Evolutionary conservation across 257 asterid genomes (phyloP).

Genomic region (Jacaranda mimosifolia): DNA sequence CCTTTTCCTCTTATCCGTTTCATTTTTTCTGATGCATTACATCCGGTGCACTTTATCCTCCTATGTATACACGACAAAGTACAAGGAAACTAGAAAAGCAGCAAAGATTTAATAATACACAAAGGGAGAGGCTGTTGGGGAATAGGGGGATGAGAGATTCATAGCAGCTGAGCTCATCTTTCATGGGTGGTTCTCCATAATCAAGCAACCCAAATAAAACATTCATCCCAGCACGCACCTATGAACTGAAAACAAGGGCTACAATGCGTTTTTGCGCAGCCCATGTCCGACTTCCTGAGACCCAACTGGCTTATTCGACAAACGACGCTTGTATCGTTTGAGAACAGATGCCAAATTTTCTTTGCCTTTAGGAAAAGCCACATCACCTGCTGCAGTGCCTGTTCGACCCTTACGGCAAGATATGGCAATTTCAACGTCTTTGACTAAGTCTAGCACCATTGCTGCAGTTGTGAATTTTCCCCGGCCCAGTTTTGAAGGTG

Average conservation of each 20-base stretch:
- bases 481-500: slow-evolving; percentile 49
- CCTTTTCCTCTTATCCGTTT: slow-evolving; percentile 30
- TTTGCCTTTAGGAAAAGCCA: slow-evolving; percentile 97
- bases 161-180: slow-evolving; percentile 31
- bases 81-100: slow-evolving; percentile 36
- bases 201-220: background rate
- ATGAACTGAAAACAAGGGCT: slow-evolving; percentile 39
- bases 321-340: slow-evolving; percentile 88
- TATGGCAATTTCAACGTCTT: slow-evolving; percentile 83
- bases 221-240: slow-evolving; percentile 37
- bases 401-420: slow-evolving; percentile 94
- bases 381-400: slow-evolving; percentile 99
- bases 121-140: background rate
- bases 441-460: slow-evolving; percentile 70
- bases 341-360: slow-evolving; percentile 89
- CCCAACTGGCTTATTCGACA: slow-evolving; percentile 68
- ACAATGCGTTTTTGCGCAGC: slow-evolving; percentile 47
- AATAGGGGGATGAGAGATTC: slow-evolving; percentile 11
- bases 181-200: background rate
- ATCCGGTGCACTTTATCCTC: slow-evolving; percentile 36
- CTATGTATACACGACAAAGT: slow-evolving; percentile 46
- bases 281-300: slow-evolving; percentile 51
- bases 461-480: slow-evolving; percentile 88
- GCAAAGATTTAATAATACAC: slow-evolving; percentile 41
- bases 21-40: slow-evolving; percentile 25